Percentiles rank a stretch among this genome's conserved stretches.
These are phyloP conservation scores for Camelina neglecta DNA, from an alignment of 345 rosid species.

Conservation along the genomic window DNA sequence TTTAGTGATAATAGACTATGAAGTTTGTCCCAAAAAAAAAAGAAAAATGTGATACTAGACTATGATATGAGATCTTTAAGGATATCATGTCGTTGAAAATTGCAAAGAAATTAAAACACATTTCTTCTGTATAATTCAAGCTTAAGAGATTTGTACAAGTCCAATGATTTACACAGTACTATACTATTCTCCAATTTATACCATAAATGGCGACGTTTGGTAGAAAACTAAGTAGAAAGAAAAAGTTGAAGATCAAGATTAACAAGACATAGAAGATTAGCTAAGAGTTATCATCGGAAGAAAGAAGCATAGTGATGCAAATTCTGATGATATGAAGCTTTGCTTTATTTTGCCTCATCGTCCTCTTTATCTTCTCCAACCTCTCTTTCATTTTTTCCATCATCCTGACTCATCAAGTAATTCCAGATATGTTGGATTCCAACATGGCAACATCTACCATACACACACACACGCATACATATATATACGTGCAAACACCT, in stretches of 20 bases:
- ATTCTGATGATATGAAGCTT: slow-evolving; percentile 64
- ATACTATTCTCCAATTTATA: slow-evolving; percentile 2
- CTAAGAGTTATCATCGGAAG: slow-evolving; percentile 48
- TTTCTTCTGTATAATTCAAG: slow-evolving; percentile 11
- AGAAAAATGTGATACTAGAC: not conserved
- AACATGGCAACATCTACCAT: slow-evolving; percentile 13
- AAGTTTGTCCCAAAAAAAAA: too few relatives aligned
- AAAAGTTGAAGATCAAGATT: not conserved
- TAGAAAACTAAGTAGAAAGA: not conserved
- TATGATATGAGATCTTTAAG: not conserved
- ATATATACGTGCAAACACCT: slow-evolving; percentile 30
- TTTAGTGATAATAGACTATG: not conserved
- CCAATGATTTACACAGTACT: slow-evolving; percentile 29
- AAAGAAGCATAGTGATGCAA: slow-evolving; percentile 72
- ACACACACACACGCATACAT: slow-evolving; percentile 39
- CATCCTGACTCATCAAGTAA: slow-evolving; percentile 28
- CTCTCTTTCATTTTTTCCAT: slow-evolving; percentile 53
- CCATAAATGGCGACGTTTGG: slow-evolving; percentile 5
- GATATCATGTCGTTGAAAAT: slow-evolving; percentile 28
- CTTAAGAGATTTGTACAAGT: slow-evolving; percentile 27
- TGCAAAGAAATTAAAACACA: not conserved
- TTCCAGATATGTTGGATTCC: slow-evolving; percentile 29
- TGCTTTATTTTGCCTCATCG: slow-evolving; percentile 64
- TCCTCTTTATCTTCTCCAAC: slow-evolving; percentile 61
- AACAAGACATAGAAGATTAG: not conserved